Conservation (phyloP, 1,284 basidiomycete species). For the Xerocomus nothofagi region DNA sequence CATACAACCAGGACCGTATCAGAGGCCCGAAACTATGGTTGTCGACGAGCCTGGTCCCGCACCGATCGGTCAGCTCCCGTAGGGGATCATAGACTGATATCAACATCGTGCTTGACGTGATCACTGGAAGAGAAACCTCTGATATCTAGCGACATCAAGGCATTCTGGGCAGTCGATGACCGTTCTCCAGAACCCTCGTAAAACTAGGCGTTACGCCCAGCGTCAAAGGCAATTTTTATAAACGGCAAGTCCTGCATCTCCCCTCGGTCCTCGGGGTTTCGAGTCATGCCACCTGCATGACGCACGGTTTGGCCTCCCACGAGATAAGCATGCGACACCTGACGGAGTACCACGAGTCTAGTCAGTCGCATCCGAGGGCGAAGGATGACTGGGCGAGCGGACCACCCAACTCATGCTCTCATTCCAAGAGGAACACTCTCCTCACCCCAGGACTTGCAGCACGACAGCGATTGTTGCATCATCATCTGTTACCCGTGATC, state of each 20-base stretch:
- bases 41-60: neutral
- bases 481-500: conserved; percentile 30
- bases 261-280: conserved; percentile 17
- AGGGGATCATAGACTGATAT: neutral
- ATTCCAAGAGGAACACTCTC: conserved; percentile 13
- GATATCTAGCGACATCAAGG: neutral
- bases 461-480: conserved; percentile 23
- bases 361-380: neutral
- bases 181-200: conserved; percentile 20
- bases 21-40: too few species aligned
- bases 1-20: too few species aligned
- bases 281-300: conserved; percentile 26
- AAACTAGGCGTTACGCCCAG: conserved; percentile 21
- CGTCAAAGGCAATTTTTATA: conserved; percentile 25
- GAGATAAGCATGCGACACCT: conserved; percentile 24
- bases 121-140: neutral
- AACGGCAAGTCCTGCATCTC: conserved; percentile 6
- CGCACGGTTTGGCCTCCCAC: too few species aligned
- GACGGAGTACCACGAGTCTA: neutral
- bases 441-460: conserved; percentile 25
- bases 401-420: conserved; percentile 20
- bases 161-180: conserved; percentile 12
- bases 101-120: neutral
- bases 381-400: neutral
- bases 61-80: neutral